These are phyloP conservation scores for Fusarium odoratissimum DNA, from an alignment of 2,329 filamentous ascomycete genomes.

Conservation along the genomic window DNA sequence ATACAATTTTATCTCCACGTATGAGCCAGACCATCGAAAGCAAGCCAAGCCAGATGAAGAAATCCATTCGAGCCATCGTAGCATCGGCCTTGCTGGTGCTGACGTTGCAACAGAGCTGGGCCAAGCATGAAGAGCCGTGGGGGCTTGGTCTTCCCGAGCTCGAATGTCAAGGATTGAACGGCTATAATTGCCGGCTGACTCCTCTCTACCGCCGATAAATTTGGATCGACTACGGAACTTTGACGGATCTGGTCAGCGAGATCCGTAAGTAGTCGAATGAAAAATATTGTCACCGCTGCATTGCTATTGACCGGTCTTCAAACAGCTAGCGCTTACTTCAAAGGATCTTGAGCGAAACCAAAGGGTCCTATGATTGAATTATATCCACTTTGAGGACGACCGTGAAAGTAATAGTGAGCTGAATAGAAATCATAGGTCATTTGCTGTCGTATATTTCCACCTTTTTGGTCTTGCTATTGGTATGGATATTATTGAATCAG, in stretches of 20 bases:
- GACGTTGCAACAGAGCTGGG: neutral
- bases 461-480: fast-evolving
- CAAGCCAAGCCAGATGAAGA: neutral
- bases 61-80: neutral
- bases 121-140: neutral
- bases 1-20: fast-evolving
- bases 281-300: neutral
- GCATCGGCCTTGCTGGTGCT: neutral
- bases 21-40: fast-evolving
- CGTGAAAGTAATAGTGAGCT: neutral
- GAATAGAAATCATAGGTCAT: neutral
- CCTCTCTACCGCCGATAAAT: neutral
- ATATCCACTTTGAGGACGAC: neutral
- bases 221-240: neutral
- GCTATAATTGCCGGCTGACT: neutral
- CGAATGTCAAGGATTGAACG: neutral
- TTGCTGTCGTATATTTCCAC: neutral
- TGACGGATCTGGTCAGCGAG: neutral
- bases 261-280: neutral
- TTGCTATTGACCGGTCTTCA: neutral
- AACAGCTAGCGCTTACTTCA: neutral
- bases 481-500: neutral
- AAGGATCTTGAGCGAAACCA: neutral
- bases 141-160: neutral
- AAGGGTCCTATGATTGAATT: fast-evolving